Conservation (phyloP, 768 basidiomycete genomes). For the Dentipellis sp. region DNA sequence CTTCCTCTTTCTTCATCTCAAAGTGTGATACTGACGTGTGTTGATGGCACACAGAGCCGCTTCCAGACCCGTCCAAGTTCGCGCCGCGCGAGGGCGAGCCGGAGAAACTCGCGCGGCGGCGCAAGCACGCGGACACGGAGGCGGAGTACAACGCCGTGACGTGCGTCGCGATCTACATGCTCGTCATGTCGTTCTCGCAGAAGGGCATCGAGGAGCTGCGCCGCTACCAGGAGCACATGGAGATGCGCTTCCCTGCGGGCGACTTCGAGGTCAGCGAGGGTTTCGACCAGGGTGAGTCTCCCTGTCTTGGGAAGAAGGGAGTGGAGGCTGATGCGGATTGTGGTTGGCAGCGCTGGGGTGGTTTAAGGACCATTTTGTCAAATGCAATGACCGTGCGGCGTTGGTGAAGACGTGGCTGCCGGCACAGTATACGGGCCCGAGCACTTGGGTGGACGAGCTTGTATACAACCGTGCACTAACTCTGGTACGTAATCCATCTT, state of each 20-base stretch:
- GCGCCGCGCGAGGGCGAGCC: conserved; percentile 59
- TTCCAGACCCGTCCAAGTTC: conserved; percentile 76
- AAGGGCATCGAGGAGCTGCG: conserved; percentile 83
- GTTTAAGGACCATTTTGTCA: conserved; percentile 92
- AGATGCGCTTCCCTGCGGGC: conserved; percentile 70
- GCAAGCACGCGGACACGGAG: conserved; percentile 69
- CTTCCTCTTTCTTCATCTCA: neutral
- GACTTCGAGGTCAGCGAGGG: conserved; percentile 71
- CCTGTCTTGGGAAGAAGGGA: conserved; percentile 6
- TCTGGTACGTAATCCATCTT: conserved; percentile 44
- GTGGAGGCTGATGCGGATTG: conserved; percentile 8
- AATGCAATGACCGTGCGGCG: conserved; percentile 88
- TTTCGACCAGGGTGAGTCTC: conserved; percentile 62
- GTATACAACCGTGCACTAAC: conserved; percentile 88
- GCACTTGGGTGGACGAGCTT: conserved; percentile 81
- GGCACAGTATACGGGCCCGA: conserved; percentile 71
- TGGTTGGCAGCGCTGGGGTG: conserved; percentile 57
- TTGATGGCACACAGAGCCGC: conserved; percentile 44
- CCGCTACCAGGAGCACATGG: conserved; percentile 72
- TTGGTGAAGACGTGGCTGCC: conserved; percentile 85
- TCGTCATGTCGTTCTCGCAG: conserved; percentile 86
- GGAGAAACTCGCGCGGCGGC: conserved; percentile 56
- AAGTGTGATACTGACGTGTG: conserved; percentile 8
- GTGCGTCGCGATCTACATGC: conserved; percentile 83
- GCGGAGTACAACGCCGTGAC: conserved; percentile 80